Conservation (phyloP, 2,329 filamentous ascomycete genomes). For the Colletotrichum sp. region DNA sequence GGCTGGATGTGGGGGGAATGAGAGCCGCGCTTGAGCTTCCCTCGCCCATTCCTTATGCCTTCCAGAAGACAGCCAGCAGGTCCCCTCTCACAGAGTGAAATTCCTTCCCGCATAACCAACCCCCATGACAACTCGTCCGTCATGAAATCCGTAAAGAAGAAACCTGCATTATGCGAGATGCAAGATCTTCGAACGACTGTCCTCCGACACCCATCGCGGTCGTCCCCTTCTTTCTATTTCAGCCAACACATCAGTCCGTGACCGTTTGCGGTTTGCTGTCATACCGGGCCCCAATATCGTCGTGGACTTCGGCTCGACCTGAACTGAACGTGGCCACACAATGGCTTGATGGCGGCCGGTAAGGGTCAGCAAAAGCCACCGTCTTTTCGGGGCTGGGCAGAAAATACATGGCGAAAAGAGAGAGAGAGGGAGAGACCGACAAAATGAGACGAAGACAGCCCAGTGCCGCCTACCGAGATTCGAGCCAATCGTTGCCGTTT, state of each 20-base stretch:
- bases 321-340: not conserved
- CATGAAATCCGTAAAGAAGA: not conserved
- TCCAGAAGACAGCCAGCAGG: not conserved
- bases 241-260: not conserved
- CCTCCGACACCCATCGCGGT: not conserved
- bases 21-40: not conserved
- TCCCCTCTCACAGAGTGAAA: not conserved
- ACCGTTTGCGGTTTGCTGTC: constrained; percentile 5
- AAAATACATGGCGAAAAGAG: not conserved
- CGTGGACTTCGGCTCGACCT: not conserved
- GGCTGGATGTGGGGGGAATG: not conserved
- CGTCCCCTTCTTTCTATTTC: not conserved
- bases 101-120: not conserved
- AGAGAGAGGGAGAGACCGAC: not conserved
- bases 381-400: not conserved
- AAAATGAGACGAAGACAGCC: constrained; percentile 15
- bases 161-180: not conserved
- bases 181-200: not conserved
- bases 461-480: constrained; percentile 9
- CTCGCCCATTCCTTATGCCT: not conserved
- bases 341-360: not conserved
- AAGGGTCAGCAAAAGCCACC: not conserved
- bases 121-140: not conserved
- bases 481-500: constrained; percentile 9
- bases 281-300: not conserved